Evolutionary conservation across 352 stramenopile genomes (phyloP), one percentile per base, ranked within the genome.

Genomic region (Globisporangium barbulae): DNA sequence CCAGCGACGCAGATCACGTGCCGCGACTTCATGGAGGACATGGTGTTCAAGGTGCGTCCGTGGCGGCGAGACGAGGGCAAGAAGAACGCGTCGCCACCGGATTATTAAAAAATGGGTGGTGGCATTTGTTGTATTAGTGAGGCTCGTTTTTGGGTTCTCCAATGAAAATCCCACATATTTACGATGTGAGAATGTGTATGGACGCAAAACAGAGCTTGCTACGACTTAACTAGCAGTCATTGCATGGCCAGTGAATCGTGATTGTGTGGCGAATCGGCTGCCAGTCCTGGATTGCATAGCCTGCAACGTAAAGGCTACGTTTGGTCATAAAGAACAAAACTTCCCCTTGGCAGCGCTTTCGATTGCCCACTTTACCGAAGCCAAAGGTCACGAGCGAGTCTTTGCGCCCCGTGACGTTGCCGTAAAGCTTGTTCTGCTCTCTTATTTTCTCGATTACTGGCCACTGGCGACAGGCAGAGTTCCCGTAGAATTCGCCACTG

Each of bases 1-100:
- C 31, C 45, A 0, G 59, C 42, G 0, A 62, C 73, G 41, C 79
- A 84, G 53, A 70, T 92, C 50, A 90, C 79, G 22, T 89, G 76
- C 39, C 77, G 86, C 21, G 83, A 94, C 58, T 93, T 94, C 47
- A 94, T 94, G 84, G 84, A 93, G 63, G 76, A 94, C 22, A 68
- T 85, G 19, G 61, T 93, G 15, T 93, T 93, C 69, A 86, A 86
- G 55, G 88, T 89, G 59, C 81, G 86, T 12, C 86, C 83, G 37
- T 94, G 86, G 86, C 77, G 83, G 6, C 76, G 75, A 15, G 66
- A 78, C 31, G 73, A 86, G 7, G 60, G 70, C 37, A 78, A 76
- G 53, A 79, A 68, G 6, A 64, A 76, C 30, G 54, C 70, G 9
- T 72, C 70, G 9, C 77, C 70, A 5, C 77, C 73, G 2, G 80